Base-by-base conservation (phyloP, 352 stramenopile genomes). In the Blastocystis sp. region DNA sequence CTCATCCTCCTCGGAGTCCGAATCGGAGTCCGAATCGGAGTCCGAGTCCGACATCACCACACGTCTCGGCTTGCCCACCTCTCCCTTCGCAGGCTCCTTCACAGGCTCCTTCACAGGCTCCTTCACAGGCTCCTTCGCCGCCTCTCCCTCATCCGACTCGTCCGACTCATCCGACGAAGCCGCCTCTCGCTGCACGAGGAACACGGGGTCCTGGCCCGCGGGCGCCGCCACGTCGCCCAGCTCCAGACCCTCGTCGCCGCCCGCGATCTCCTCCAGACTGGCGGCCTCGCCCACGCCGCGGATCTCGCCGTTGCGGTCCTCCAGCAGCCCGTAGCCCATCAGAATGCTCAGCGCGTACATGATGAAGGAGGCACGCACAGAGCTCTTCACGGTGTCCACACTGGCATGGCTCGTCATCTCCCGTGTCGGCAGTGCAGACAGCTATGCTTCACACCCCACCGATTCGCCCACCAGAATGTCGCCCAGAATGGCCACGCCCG, bases 231-330 rank as follows among this genome's bases (percentile, higher is more conserved):
- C 21, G 21, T 84, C 34, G n/a, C 3, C 17, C 38, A 69, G 34
- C 11, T 67, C 74, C 38, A 59, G 74, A 41, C 43, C 48, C 56
- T 69, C 66, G 17, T 53, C 17, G 11, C 2, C 28, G 19, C 69
- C n/a, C 66, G 21, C 66, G 41, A 40, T 45, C 41, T 40, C 38
- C n/a, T 52, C 38, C 34, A 76, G 5, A 23, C 53, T 56, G 28
- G 41, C 52, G 28, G 41, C 52, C 28, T 59, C 21, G 19, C 9
- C 66, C n/a, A 7, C 38, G 34, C 66, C 41, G n/a, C 23, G 21
- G 1, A 17, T 5, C 41, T 21, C 41, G 34, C 66, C 41, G 48
- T 76, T 76, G n/a, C 66, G 66, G 23, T 84, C 17, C 38, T 84
- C 74, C 60, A 84, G 40, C 40, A 84, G 53, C 11, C 48, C 34